A percentile compares a stretch with the other conserved stretches of the same genome.
These are phyloP conservation scores for Lepiota brunneoincarnata DNA, from an alignment of 768 basidiomycete species.

Conservation along the genomic window DNA sequence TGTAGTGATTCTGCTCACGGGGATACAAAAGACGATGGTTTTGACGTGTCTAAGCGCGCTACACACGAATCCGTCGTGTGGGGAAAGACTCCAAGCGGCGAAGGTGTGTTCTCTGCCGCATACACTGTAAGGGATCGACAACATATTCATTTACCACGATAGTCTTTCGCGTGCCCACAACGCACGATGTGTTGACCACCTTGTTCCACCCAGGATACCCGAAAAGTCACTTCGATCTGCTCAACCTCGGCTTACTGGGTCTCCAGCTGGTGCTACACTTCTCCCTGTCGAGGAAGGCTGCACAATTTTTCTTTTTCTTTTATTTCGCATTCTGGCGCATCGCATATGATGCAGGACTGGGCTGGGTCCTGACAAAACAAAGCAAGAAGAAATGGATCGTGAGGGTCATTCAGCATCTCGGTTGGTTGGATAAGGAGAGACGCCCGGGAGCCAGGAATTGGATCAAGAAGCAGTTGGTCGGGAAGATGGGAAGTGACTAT, in stretches of 20 bases:
- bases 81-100: constrained; percentile 82
- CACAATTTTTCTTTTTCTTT: constrained; percentile 73
- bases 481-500: constrained; percentile 95
- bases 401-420: constrained; percentile 66
- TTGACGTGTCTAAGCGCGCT: constrained; percentile 13
- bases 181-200: constrained; percentile 84
- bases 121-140: not conserved
- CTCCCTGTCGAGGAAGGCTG: constrained; percentile 50
- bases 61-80: constrained; percentile 61
- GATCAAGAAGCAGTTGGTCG: constrained; percentile 83
- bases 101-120: constrained; percentile 48
- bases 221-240: constrained; percentile 85
- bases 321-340: constrained; percentile 94
- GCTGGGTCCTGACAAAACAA: constrained; percentile 92
- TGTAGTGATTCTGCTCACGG: constrained; percentile 12
- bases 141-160: constrained; percentile 13
- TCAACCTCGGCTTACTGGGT: constrained; percentile 79
- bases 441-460: constrained; percentile 67
- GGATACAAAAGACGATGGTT: constrained; percentile 11
- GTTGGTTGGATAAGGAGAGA: constrained; percentile 83
- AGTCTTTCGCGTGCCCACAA: constrained; percentile 95
- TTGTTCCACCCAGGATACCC: constrained; percentile 80
- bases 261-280: constrained; percentile 76
- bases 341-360: constrained; percentile 91
- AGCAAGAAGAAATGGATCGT: constrained; percentile 97